Base-by-base conservation (phyloP, 169 alveolate genomes). In the Plasmodium falciparum region DNA sequence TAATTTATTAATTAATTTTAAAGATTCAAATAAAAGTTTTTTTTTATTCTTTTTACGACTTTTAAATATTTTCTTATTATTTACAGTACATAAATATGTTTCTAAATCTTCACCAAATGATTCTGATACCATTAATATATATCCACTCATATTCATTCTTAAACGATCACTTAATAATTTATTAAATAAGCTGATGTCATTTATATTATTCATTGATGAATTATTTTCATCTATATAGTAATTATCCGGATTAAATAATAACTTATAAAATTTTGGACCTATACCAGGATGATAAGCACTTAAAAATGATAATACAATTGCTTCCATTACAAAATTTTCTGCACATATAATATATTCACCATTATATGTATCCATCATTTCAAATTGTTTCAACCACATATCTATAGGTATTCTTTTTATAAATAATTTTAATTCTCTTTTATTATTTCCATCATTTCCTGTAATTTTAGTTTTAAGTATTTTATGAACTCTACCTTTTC, bases 251-350 rank as follows among this genome's bases (percentile, higher is more conserved):
- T 93, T 95, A 29, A 92, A 93, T 24, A 94, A 74, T 52, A 94
- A 73, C 1, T 94, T 93, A 43, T 83, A 86, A 47, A 94, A 91
- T 11, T 90, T 93, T 8, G 96, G 95, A 26, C 94, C 88, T 72
- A 92, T 88, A 22, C 93, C 92, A 20, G 78, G 90, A 47, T 92
- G 88, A 5, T 59, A 66, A 15, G 50, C 89, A 78, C 56, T 78
- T 56, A 78, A 45, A 58, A 93, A 94, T 5, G 97, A 95, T 39
- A 93, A 89, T 6, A 93, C 90, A 7, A 95, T 94, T 11, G 97
- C 97, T 61, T 94, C 97, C 92, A 92, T 93, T 2, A 94, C 97
- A 73, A 93, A 94, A 62, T 94, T 94, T 33, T 94, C 97, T 11
- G 96, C 97, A 88, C 93, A 95, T 6, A 95, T 80, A 47, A 94